Conservation (phyloP, 257 asterid genomes). For the Fraxinus cuspidata region DNA sequence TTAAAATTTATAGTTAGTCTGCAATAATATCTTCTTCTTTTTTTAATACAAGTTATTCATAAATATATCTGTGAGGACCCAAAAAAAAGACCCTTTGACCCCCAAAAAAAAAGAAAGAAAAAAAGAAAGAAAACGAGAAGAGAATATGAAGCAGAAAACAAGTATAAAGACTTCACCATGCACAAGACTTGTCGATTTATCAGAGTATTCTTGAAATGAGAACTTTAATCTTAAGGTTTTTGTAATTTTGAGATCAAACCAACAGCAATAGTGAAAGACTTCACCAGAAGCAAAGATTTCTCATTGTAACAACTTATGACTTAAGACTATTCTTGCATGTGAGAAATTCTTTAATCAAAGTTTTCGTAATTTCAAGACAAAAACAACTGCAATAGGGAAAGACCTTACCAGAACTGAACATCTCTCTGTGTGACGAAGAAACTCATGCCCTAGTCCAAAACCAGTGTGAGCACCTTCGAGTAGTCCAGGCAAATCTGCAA, state of each 20-base stretch:
- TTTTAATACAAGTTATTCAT: neutral
- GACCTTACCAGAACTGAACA: constrained; percentile 83
- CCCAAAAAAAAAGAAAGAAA: neutral
- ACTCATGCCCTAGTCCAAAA: constrained; percentile 95
- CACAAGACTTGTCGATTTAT: neutral
- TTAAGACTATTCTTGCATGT: neutral
- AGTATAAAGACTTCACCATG: neutral
- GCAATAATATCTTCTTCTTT: neutral
- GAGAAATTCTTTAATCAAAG: neutral
- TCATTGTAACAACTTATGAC: neutral
- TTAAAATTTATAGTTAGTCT: constrained; percentile 15
- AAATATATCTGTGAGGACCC: neutral
- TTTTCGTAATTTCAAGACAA: neutral
- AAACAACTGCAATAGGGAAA: constrained; percentile 9
- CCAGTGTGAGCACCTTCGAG: constrained; percentile 98
- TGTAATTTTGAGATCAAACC: neutral
- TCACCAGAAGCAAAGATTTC: neutral
- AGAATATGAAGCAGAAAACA: neutral
- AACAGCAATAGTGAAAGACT: neutral
- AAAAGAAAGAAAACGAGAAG: neutral
- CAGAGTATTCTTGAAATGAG: neutral
- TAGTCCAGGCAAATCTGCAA: constrained; percentile 94
- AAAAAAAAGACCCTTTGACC: neutral
- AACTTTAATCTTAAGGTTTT: neutral
- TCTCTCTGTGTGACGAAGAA: constrained; percentile 93